phyloP scores from a whole-genome alignment of 441 rosid species.

The Pelargonium citronellum region DNA sequence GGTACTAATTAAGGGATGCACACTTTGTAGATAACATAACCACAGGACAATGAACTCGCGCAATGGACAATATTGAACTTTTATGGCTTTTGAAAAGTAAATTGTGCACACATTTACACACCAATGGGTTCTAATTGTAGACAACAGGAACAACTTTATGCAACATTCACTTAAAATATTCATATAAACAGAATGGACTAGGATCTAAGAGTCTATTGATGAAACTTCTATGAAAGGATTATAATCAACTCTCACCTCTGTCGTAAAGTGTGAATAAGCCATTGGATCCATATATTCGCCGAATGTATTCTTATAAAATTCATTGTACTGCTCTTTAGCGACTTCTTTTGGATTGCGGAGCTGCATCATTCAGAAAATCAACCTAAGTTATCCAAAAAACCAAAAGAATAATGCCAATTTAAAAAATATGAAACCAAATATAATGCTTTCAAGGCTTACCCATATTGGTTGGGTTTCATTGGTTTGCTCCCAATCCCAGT shows the following conservation, averaged over 20 bases:
- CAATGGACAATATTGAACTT: background rate
- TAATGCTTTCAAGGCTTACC: slow-evolving; percentile 41
- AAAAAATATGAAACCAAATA: background rate
- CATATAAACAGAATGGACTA: background rate
- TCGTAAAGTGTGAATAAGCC: slow-evolving; percentile 74
- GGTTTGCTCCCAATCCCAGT: slow-evolving; percentile 95
- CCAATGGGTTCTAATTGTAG: background rate
- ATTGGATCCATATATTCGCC: slow-evolving; percentile 90
- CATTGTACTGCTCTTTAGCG: slow-evolving; percentile 68
- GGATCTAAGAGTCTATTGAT: background rate
- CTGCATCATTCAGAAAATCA: slow-evolving; percentile 30
- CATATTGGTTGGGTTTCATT: slow-evolving; percentile 93
- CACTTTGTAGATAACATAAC: background rate
- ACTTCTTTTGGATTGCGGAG: slow-evolving; percentile 83
- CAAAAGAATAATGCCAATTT: background rate
- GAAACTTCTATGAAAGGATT: background rate
- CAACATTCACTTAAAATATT: background rate
- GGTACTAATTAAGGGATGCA: background rate
- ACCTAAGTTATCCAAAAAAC: background rate
- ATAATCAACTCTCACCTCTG: slow-evolving; percentile 47
- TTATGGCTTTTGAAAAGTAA: background rate
- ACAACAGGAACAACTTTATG: background rate
- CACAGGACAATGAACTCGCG: background rate
- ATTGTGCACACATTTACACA: background rate
- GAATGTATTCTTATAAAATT: slow-evolving; percentile 90